These are phyloP conservation scores for Agrocybe praecox DNA, from an alignment of 768 basidiomycete species.

Conservation along the genomic window DNA sequence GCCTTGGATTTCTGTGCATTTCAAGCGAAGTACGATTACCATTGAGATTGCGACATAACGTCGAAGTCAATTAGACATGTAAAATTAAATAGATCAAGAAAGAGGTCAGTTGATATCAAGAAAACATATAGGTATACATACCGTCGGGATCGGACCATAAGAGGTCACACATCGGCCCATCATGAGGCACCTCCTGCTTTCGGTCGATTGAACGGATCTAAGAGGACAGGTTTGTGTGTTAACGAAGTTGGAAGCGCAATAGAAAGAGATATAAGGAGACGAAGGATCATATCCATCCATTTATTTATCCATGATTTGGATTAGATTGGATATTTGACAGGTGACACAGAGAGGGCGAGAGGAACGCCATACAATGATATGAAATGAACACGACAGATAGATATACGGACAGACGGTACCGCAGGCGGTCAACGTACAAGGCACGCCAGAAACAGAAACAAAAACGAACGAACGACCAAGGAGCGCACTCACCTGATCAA, in stretches of 20 bases:
- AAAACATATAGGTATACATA: constrained; percentile 33
- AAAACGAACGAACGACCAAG: not conserved
- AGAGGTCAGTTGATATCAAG: not conserved
- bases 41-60: not conserved
- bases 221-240: not conserved
- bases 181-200: constrained; percentile 97
- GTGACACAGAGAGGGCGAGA: not conserved
- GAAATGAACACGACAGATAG: not conserved
- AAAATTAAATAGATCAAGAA: not conserved
- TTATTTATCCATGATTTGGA: not conserved
- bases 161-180: constrained; percentile 98
- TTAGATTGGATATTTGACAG: not conserved
- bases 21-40: not conserved
- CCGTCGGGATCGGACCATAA: constrained; percentile 99
- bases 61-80: not conserved
- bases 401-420: not conserved
- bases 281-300: not conserved
- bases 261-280: not conserved
- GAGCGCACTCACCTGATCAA: constrained; percentile 76
- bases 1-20: constrained; percentile 73
- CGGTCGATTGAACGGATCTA: constrained; percentile 94
- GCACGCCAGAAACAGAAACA: constrained; percentile 3
- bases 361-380: not conserved
- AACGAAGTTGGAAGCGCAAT: not conserved
- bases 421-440: not conserved